A percentile compares a stretch with the other conserved stretches of the same genome.
Conservation (phyloP, 768 basidiomycete genomes). For the Hericium rajendrae region DNA sequence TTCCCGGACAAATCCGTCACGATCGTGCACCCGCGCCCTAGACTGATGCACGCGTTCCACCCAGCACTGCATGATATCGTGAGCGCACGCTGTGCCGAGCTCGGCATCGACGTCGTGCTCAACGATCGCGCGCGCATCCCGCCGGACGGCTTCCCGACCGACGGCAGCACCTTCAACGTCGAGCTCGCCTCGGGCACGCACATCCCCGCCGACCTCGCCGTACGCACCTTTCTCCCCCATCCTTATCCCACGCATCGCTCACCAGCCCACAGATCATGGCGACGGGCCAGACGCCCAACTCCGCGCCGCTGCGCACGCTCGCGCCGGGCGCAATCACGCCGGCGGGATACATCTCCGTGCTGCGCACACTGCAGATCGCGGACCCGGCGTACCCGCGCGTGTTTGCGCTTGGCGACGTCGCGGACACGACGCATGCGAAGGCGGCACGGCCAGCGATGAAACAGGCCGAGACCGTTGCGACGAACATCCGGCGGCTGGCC, state of each 20-base stretch:
- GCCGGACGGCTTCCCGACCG: conserved; percentile 17
- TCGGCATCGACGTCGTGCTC: conserved; percentile 15
- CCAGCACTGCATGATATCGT: conserved; percentile 18
- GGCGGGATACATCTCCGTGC: conserved; percentile 16
- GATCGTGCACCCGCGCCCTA: conserved; percentile 18
- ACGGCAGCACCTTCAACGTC: conserved; percentile 13
- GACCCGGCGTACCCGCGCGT: conserved; percentile 11
- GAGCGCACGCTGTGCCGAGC: conserved; percentile 13
- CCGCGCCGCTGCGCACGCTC: conserved; percentile 15
- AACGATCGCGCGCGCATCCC: conserved; percentile 20
- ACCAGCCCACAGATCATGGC: conserved; percentile 19
- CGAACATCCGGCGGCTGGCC: conserved; percentile 14
- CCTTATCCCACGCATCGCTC: background rate
- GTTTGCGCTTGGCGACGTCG: conserved; percentile 21
- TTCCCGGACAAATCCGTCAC: conserved; percentile 18
- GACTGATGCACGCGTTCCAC: conserved; percentile 19
- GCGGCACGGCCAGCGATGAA: conserved; percentile 16
- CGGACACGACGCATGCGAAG: conserved; percentile 18
- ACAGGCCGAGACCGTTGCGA: conserved; percentile 16
- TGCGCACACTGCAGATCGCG: conserved; percentile 19
- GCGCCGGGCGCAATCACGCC: conserved; percentile 13
- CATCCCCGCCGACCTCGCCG: conserved; percentile 15
- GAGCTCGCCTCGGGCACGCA: conserved; percentile 10
- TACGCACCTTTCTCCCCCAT: background rate
- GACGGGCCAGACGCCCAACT: conserved; percentile 23